These are phyloP conservation scores for Leptographium lundbergii DNA, from an alignment of 2,329 filamentous ascomycete species.

Conservation along the genomic window DNA sequence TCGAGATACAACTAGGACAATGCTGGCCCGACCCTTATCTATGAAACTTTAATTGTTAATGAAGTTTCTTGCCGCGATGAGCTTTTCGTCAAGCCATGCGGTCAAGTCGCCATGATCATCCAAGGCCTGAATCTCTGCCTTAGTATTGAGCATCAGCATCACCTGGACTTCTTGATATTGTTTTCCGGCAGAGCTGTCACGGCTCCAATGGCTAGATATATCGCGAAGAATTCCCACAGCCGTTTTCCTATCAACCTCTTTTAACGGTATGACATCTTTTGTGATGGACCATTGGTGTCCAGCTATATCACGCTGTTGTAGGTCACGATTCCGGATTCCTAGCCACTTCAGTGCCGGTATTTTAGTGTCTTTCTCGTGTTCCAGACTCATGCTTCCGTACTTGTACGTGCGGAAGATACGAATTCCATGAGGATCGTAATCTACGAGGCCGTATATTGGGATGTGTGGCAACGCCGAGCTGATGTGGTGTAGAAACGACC, in stretches of 20 bases:
- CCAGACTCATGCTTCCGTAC: conserved; percentile 49
- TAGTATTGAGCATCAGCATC: conserved; percentile 63
- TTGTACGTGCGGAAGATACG: conserved; percentile 64
- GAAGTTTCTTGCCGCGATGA: conserved; percentile 14
- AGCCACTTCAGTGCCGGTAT: conserved; percentile 49
- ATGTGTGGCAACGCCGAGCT: conserved; percentile 32
- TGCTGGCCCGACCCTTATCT: not conserved
- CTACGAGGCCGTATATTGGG: conserved; percentile 52
- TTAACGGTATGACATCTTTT: conserved; percentile 28
- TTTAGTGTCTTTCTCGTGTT: conserved; percentile 42
- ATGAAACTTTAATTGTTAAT: not conserved
- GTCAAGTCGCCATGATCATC: conserved; percentile 40
- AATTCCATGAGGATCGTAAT: conserved; percentile 67
- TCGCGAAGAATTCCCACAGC: conserved; percentile 40
- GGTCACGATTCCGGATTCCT: conserved; percentile 30
- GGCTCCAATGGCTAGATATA: conserved; percentile 14
- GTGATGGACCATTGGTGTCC: conserved; percentile 10
- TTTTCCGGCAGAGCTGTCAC: conserved; percentile 21
- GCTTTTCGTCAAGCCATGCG: conserved; percentile 34
- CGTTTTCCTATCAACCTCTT: conserved; percentile 41
- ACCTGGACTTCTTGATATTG: conserved; percentile 48
- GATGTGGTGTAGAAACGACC: conserved; percentile 48
- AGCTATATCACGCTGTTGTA: not conserved
- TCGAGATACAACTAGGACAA: not conserved
- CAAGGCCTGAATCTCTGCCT: conserved; percentile 65